Conservation (phyloP, 805 yeast genomes). For the Spathaspora hagerdaliae region DNA sequence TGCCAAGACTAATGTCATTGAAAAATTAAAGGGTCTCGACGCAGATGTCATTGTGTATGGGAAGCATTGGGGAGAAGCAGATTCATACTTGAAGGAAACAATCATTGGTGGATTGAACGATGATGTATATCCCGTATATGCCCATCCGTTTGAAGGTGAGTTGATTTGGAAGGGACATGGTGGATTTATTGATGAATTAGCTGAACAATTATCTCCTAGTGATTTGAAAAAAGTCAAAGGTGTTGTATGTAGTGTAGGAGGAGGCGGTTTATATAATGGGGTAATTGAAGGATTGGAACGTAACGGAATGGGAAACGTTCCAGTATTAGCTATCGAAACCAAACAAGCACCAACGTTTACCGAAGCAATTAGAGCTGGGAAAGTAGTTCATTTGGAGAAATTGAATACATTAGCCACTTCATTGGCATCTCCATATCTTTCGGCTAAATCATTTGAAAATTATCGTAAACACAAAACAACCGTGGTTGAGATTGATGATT, state of each 20-base stretch:
- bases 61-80: constrained; percentile 32
- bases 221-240: constrained; percentile 19
- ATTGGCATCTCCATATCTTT: constrained; percentile 26
- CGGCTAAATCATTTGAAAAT: constrained; percentile 14
- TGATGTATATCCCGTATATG: constrained; percentile 18
- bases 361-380: constrained; percentile 16
- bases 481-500: constrained; percentile 18
- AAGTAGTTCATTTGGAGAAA: constrained; percentile 13
- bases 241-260: constrained; percentile 29
- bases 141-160: constrained; percentile 31
- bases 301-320: constrained; percentile 12
- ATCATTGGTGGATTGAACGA: constrained; percentile 13
- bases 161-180: constrained; percentile 29
- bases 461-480: constrained; percentile 14
- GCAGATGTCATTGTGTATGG: constrained; percentile 23
- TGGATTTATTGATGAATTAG: constrained; percentile 17
- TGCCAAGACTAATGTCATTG: constrained; percentile 17
- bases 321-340: constrained; percentile 27
- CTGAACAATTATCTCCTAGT: constrained; percentile 11
- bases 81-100: constrained; percentile 14
- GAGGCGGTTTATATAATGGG: constrained; percentile 33
- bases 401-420: constrained; percentile 23
- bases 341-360: constrained; percentile 20
- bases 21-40: constrained; percentile 14
- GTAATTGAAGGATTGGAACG: constrained; percentile 20